Evolutionary conservation across 1,284 basidiomycete species (phyloP).

Genomic region (Afroboletus lepidellus): DNA sequence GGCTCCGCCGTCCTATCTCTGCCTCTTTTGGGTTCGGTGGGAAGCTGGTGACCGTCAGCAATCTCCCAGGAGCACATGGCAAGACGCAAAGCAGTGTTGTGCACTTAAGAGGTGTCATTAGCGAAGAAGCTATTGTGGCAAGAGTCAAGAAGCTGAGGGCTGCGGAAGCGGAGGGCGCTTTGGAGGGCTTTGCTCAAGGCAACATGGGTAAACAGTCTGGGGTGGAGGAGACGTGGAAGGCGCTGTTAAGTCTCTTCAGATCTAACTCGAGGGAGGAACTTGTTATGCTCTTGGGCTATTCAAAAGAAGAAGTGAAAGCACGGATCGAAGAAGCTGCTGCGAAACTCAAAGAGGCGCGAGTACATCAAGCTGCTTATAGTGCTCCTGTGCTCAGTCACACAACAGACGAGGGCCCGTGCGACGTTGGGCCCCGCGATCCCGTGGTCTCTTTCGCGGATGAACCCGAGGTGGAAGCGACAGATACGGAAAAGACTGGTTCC

Average conservation of each 20-base stretch:
- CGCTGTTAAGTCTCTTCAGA: constrained; percentile 85
- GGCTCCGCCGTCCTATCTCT: constrained; percentile 85
- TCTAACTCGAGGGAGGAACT: constrained; percentile 89
- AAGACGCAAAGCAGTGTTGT: constrained; percentile 78
- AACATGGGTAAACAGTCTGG: constrained; percentile 42
- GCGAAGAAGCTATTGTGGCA: constrained; percentile 76
- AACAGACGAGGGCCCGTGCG: constrained; percentile 42
- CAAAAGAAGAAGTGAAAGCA: constrained; percentile 80
- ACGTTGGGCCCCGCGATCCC: constrained; percentile 53
- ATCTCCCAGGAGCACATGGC: constrained; percentile 69
- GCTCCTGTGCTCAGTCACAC: constrained; percentile 33
- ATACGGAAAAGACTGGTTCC: constrained; percentile 64
- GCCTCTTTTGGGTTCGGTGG: constrained; percentile 94
- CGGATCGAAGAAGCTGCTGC: constrained; percentile 84
- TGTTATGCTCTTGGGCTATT: constrained; percentile 90
- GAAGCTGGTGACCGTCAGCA: constrained; percentile 77
- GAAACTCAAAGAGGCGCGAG: constrained; percentile 54
- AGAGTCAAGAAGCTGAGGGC: constrained; percentile 73
- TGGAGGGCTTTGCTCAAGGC: constrained; percentile 68
- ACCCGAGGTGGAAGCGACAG: constrained; percentile 40
- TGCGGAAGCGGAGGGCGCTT: constrained; percentile 61
- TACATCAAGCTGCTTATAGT: constrained; percentile 19
- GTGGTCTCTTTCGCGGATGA: constrained; percentile 77
- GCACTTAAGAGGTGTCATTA: constrained; percentile 75
- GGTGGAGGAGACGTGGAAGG: constrained; percentile 78